phyloP scores from a whole-genome alignment of 495 filamentous ascomycete genomes.

The Trichoderma asperelloides region DNA sequence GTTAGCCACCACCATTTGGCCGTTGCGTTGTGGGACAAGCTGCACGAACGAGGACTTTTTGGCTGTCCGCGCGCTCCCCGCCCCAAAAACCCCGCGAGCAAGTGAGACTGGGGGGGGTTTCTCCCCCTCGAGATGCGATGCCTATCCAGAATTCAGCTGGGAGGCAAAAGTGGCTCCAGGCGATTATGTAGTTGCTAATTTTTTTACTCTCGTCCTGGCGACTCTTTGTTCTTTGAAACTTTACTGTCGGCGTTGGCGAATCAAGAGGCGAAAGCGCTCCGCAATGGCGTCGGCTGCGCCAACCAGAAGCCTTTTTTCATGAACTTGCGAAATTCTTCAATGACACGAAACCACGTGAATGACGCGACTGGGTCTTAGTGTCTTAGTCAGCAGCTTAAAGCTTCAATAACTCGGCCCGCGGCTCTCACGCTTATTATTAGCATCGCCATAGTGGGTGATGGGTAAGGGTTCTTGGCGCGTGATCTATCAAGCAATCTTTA shows the following conservation, averaged over 20 bases:
- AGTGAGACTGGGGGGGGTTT: not conserved
- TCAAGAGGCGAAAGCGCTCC: not conserved
- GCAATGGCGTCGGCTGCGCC: not conserved
- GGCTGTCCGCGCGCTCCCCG: not conserved
- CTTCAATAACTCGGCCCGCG: not conserved
- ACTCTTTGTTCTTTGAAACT: not conserved
- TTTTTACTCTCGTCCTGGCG: not conserved
- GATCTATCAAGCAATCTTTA: not conserved
- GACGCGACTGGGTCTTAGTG: not conserved
- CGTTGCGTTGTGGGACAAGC: not conserved
- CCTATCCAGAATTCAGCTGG: not conserved
- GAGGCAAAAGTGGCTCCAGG: not conserved
- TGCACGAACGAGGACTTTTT: not conserved
- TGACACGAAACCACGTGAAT: slow-evolving; percentile 12
- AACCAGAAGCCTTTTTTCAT: not conserved
- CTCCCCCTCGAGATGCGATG: not conserved
- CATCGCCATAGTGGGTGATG: not conserved
- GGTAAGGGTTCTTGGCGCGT: not conserved
- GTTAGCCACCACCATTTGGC: not conserved
- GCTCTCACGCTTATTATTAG: not conserved
- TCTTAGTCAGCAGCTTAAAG: not conserved
- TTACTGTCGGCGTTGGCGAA: not conserved
- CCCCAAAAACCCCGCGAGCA: not conserved
- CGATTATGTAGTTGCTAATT: not conserved
- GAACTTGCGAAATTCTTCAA: not conserved